Conservation (phyloP, 768 basidiomycete genomes). For the Trametes cingulata region DNA sequence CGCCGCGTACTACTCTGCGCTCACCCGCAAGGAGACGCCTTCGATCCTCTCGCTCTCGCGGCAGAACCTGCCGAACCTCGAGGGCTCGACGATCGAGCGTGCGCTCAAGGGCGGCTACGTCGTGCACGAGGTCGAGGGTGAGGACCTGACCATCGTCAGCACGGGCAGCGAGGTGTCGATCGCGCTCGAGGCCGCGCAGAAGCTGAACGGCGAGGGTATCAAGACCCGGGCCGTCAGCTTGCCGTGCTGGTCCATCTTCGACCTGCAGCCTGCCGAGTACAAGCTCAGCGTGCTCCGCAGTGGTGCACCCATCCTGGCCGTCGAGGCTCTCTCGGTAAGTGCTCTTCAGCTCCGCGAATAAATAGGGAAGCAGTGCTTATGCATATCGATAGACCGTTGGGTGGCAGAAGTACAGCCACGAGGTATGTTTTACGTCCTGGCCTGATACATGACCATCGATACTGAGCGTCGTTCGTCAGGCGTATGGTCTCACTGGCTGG, state of each 20-base stretch:
- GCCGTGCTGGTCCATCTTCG: constrained; percentile 89
- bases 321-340: constrained; percentile 76
- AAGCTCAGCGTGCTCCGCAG: constrained; percentile 81
- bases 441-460: constrained; percentile 13
- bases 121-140: constrained; percentile 73
- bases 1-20: constrained; percentile 81
- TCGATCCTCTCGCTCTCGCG: constrained; percentile 83
- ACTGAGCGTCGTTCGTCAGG: constrained; percentile 37
- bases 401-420: constrained; percentile 90
- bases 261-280: constrained; percentile 80
- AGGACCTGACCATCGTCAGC: constrained; percentile 88
- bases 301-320: constrained; percentile 85
- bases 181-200: constrained; percentile 81
- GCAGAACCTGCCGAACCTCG: constrained; percentile 93
- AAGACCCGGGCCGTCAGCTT: constrained; percentile 83
- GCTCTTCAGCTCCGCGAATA: not conserved
- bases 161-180: constrained; percentile 89
- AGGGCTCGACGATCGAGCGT: constrained; percentile 81
- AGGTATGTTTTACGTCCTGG: constrained; percentile 42
- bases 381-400: constrained; percentile 53
- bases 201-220: constrained; percentile 75
- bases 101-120: constrained; percentile 89
- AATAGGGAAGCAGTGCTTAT: not conserved
- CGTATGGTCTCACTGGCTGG: constrained; percentile 75
- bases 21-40: constrained; percentile 75